These are phyloP conservation scores for Zymoseptoria crescenta DNA, from an alignment of 2,329 filamentous ascomycete genomes.

Conservation along the genomic window DNA sequence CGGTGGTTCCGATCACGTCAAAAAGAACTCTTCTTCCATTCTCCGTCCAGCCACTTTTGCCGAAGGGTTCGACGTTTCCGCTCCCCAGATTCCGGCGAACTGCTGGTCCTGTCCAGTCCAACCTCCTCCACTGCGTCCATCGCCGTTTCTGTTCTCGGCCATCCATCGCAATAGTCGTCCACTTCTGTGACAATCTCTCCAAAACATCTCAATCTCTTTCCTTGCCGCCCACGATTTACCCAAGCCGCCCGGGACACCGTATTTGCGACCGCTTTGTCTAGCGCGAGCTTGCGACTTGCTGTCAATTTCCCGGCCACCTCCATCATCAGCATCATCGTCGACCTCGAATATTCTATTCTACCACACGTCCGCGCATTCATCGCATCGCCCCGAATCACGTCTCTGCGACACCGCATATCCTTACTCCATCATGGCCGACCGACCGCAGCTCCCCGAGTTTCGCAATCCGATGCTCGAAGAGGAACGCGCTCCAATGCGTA, in stretches of 20 bases:
- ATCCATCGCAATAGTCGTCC: neutral
- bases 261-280: neutral
- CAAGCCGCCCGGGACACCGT: neutral
- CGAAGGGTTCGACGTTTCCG: neutral
- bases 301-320: neutral
- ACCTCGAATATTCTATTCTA: neutral
- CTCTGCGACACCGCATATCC: neutral
- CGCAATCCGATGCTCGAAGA: conserved; percentile 58
- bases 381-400: neutral
- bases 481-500: conserved; percentile 58
- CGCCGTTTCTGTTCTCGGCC: neutral
- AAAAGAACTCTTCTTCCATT: neutral
- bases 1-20: neutral
- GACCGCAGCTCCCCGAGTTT: conserved; percentile 46
- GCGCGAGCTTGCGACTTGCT: neutral
- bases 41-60: neutral
- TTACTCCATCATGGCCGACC: conserved; percentile 12
- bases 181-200: neutral
- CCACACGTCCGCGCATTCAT: neutral
- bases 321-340: neutral
- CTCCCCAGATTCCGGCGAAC: neutral
- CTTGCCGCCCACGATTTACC: neutral
- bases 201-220: neutral
- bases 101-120: too few species aligned
- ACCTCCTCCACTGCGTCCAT: too few species aligned